Percentiles rank a stretch among this genome's conserved stretches.
phyloP scores from a whole-genome alignment of 2,329 filamentous ascomycete genomes.

The Neonectria hederae region DNA sequence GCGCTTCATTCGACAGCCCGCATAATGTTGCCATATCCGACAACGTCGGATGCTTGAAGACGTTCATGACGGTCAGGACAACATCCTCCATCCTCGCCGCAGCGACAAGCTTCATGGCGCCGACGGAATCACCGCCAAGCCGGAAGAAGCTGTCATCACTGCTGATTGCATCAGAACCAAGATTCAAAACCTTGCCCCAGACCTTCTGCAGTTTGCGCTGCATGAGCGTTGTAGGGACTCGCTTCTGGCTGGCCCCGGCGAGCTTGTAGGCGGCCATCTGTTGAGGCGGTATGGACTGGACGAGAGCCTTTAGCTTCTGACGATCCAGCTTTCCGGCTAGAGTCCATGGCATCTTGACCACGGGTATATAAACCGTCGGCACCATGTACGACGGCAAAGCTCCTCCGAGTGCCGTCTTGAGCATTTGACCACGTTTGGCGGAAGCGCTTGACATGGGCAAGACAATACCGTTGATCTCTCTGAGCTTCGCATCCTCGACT shows the following conservation, averaged over 20 bases:
- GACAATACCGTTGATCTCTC: neutral
- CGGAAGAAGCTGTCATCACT: slow-evolving; percentile 53
- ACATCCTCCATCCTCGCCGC: slow-evolving; percentile 29
- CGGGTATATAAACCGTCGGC: slow-evolving; percentile 52
- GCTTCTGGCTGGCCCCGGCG: slow-evolving; percentile 32
- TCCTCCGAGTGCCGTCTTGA: slow-evolving; percentile 24
- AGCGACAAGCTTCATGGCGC: slow-evolving; percentile 39
- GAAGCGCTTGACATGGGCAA: slow-evolving; percentile 22
- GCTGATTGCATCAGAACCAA: neutral
- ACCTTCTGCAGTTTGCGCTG: slow-evolving; percentile 47
- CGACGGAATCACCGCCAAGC: slow-evolving; percentile 51
- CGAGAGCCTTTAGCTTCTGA: slow-evolving; percentile 45
- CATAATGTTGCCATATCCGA: slow-evolving; percentile 23
- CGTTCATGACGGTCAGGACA: slow-evolving; percentile 20
- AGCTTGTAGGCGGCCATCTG: slow-evolving; percentile 31
- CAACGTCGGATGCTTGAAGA: slow-evolving; percentile 26
- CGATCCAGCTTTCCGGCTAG: slow-evolving; percentile 57
- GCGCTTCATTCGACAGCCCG: neutral
- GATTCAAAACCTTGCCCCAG: slow-evolving; percentile 16
- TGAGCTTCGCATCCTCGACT: neutral
- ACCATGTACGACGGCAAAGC: slow-evolving; percentile 51
- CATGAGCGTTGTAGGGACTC: slow-evolving; percentile 47
- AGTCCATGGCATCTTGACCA: slow-evolving; percentile 52
- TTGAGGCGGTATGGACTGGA: slow-evolving; percentile 10
- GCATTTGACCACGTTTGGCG: neutral